Conservation (phyloP, 352 stramenopile genomes). For the Globisporangium cederbergense region DNA sequence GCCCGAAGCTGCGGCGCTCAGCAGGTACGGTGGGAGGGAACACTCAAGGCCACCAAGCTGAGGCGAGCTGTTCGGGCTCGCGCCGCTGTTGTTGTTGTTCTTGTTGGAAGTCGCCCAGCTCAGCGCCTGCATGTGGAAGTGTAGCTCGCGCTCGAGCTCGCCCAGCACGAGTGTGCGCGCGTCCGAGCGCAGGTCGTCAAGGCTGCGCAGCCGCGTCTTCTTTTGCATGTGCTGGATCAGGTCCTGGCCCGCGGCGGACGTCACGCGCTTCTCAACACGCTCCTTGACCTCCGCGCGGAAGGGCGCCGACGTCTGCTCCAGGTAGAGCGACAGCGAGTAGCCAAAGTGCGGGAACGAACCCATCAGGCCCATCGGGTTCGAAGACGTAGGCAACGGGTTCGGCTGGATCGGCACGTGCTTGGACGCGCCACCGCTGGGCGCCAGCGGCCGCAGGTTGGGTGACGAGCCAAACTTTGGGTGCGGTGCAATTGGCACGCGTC, state of each 20-base stretch:
- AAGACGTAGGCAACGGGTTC: constrained; percentile 67
- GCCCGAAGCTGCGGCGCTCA: constrained; percentile 51
- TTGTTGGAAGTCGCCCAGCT: constrained; percentile 48
- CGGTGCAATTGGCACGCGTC: constrained; percentile 7
- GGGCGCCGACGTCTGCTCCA: constrained; percentile 65
- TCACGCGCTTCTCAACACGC: constrained; percentile 80
- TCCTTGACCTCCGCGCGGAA: constrained; percentile 68
- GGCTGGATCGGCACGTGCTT: constrained; percentile 78
- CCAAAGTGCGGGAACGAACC: constrained; percentile 56
- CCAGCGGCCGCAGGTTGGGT: constrained; percentile 12
- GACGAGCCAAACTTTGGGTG: constrained; percentile 21
- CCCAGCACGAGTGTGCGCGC: constrained; percentile 54
- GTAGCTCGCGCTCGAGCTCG: constrained; percentile 73
- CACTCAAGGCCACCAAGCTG: constrained; percentile 11
- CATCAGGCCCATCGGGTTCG: constrained; percentile 67
- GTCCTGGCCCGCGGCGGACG: constrained; percentile 60
- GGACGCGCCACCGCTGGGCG: constrained; percentile 4
- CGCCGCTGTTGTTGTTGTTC: constrained; percentile 13
- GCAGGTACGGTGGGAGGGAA: constrained; percentile 49
- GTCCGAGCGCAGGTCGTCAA: constrained; percentile 66
- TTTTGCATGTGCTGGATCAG: constrained; percentile 83
- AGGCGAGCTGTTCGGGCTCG: constrained; percentile 1
- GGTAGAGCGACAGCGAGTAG: constrained; percentile 60
- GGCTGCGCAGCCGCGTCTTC: constrained; percentile 69
- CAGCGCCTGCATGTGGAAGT: constrained; percentile 68